Conservation (phyloP, 2,329 filamentous ascomycete species). For the Orbilia brochopaga region DNA sequence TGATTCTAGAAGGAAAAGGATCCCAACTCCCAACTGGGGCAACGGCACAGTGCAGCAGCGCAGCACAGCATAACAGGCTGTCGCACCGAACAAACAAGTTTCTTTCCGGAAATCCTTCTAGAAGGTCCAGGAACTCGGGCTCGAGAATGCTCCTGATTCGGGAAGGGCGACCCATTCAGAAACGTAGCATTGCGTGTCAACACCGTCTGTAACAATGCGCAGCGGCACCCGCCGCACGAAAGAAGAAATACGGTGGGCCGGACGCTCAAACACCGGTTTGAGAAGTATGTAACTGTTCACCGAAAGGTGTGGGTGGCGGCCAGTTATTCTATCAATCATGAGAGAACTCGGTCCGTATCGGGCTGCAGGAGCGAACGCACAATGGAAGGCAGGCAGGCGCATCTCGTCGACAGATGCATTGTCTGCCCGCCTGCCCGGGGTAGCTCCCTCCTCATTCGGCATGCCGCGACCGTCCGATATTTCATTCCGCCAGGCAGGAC, state of each 20-base stretch:
- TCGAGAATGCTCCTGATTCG: constrained; percentile 9
- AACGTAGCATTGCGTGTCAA: constrained; percentile 8
- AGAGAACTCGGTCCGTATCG: not conserved
- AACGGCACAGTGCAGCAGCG: constrained; percentile 2
- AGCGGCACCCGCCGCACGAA: constrained; percentile 6
- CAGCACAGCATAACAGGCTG: not conserved
- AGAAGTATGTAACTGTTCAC: too few relatives aligned
- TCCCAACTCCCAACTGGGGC: constrained; percentile 1
- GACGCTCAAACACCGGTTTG: constrained; percentile 6
- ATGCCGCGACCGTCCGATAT: constrained; percentile 24
- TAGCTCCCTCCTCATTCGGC: constrained; percentile 34
- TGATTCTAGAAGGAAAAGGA: too few relatives aligned
- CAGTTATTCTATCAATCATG: not conserved
- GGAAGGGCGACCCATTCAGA: constrained; percentile 5
- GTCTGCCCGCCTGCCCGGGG: not conserved
- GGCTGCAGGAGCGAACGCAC: not conserved
- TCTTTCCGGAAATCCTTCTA: constrained; percentile 2
- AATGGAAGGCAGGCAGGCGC: not conserved
- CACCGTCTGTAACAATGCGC: constrained; percentile 8
- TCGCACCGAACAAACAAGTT: not conserved
- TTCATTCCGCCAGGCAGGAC: constrained; percentile 29
- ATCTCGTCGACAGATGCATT: not conserved
- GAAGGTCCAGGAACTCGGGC: constrained; percentile 1
- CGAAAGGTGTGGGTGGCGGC: too few relatives aligned
- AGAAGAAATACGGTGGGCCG: not conserved